Base-by-base conservation (phyloP, 345 rosid species). In the Euphorbia pulcherrima region DNA sequence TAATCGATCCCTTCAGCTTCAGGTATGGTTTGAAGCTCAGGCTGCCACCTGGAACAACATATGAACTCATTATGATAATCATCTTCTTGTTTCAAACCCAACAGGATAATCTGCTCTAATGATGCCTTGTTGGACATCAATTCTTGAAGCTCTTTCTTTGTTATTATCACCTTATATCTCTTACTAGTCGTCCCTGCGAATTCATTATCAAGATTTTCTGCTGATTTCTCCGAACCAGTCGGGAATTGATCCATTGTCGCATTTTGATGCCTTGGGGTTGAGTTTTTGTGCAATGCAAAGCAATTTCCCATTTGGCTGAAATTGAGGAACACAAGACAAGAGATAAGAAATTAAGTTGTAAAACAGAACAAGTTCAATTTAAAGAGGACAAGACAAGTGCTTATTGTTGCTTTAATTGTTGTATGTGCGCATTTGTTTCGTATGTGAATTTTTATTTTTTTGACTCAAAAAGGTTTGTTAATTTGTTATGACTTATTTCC, bases 21-120 rank as follows among this genome's bases (percentile, higher is more conserved):
- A 20, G 71, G 58, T 14, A 68, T 73, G 64, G 77, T 62, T 62
- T 73, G 48, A 29, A 73, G 77, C 30, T 29, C 51, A 33, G 68
- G 72, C 37, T 26, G 58, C 72, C 72, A 68, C 33, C 64, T 74
- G 55, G 44, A 41, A 18, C 14, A n/a, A 60, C 62, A 12, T 12
- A 39, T 23, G 37, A 14, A 13, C 10, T 13, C 11, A 10, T 24
- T 14, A 28, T 56, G 2, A 55, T 10, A 8, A 27, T 56, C 17
- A 60, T 60, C 47, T 21, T 23, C 53, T 6, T 14, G 27, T 21
- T 44, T 24, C 8, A 41, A 41, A 24, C 41, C 24, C n/a, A 20
- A 47, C 27, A 54, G 10, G 16, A 41, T 3, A 2, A 62, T 57
- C 51, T 62, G 73, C 21, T 48, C 68, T 3, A 8, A 13, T 55